Conservation (phyloP, 768 basidiomycete species). For the Naematelia encephala region DNA sequence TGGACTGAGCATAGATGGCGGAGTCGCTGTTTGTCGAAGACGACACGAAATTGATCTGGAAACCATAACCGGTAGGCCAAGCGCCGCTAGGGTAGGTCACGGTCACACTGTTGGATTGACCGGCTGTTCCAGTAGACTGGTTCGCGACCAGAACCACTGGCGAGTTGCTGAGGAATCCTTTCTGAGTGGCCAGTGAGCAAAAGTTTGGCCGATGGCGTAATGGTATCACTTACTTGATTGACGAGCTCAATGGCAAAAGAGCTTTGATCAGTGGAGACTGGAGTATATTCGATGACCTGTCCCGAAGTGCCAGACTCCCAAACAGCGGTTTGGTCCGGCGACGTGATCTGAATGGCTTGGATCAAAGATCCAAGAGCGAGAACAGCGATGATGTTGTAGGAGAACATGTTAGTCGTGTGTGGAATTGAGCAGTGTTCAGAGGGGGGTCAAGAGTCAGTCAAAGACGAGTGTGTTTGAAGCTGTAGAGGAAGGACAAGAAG, state of each 20-base stretch:
- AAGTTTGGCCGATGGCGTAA: background rate
- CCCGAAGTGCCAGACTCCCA: constrained; percentile 63
- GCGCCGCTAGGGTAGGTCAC: constrained; percentile 57
- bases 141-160: constrained; percentile 34
- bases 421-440: too few species aligned
- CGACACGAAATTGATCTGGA: constrained; percentile 69
- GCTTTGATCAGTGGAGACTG: constrained; percentile 63
- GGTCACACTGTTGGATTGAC: constrained; percentile 57
- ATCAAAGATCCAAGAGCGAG: constrained; percentile 34
- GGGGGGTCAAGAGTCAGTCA: background rate
- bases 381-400: background rate
- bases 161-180: constrained; percentile 32
- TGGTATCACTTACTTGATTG: constrained; percentile 55
- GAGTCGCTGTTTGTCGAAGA: constrained; percentile 55
- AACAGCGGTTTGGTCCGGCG: constrained; percentile 55
- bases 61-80: constrained; percentile 63
- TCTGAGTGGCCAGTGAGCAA: constrained; percentile 9
- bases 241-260: constrained; percentile 70
- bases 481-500: background rate
- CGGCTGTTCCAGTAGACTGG: constrained; percentile 58
- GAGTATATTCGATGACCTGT: constrained; percentile 60
- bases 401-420: background rate
- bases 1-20: constrained; percentile 69
- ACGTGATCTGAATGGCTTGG: constrained; percentile 63
- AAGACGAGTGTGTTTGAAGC: background rate